These are phyloP conservation scores for Pseudoturritis turrita DNA, from an alignment of 345 rosid species.

Conservation along the genomic window DNA sequence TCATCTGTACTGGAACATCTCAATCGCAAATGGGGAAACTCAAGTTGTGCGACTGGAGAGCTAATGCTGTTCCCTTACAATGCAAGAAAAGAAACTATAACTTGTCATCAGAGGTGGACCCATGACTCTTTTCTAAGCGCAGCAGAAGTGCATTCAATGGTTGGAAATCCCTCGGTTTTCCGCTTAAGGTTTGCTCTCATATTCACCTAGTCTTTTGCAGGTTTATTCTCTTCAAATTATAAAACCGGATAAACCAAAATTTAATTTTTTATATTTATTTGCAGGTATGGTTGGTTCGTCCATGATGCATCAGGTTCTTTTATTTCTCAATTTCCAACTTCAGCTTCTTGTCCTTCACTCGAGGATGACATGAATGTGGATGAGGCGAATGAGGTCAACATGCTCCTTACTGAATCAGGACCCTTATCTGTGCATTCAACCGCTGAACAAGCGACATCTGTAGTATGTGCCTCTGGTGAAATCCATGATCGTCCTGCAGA, in stretches of 20 bases:
- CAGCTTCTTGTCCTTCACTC: constrained; percentile 34
- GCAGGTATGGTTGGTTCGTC: constrained; percentile 98
- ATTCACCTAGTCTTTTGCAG: constrained; percentile 9
- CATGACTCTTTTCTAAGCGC: constrained; percentile 68
- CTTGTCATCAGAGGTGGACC: constrained; percentile 68
- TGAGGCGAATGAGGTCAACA: constrained; percentile 28
- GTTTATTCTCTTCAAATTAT: neutral
- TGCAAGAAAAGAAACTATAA: constrained; percentile 58
- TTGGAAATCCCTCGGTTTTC: constrained; percentile 76
- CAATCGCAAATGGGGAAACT: constrained; percentile 91
- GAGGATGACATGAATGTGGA: constrained; percentile 37
- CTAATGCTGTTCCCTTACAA: constrained; percentile 74
- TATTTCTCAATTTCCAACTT: constrained; percentile 35
- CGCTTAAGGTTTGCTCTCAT: constrained; percentile 72
- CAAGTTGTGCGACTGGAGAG: constrained; percentile 77
- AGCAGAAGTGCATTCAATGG: constrained; percentile 60
- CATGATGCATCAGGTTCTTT: constrained; percentile 35
- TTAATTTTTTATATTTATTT: constrained; percentile 9
- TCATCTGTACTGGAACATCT: constrained; percentile 95
- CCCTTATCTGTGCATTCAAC: constrained; percentile 31
- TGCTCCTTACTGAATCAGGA: constrained; percentile 34
- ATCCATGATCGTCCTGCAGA: constrained; percentile 27
- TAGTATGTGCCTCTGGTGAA: constrained; percentile 33
- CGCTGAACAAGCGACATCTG: constrained; percentile 33
- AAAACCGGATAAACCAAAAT: constrained; percentile 14